phyloP scores from a whole-genome alignment of 805 yeast genomes.

The Wickerhamiella vanderwaltii region DNA sequence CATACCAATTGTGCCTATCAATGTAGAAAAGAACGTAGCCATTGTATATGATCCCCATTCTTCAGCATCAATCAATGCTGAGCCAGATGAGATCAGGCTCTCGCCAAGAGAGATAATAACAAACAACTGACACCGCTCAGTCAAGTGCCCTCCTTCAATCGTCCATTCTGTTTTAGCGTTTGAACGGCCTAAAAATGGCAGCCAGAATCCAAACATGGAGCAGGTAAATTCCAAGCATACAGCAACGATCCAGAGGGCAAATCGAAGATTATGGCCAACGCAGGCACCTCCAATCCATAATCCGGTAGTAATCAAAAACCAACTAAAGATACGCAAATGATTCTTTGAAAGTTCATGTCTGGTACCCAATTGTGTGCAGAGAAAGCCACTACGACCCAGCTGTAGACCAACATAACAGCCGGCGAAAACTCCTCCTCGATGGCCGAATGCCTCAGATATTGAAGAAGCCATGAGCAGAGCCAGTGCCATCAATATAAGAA shows the following conservation, averaged over 20 bases:
- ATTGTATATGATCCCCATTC: neutral
- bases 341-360: neutral
- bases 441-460: neutral
- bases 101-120: conserved; percentile 5
- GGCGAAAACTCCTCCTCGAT: neutral
- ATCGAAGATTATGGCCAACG: conserved; percentile 2
- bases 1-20: conserved; percentile 3
- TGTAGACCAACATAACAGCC: conserved; percentile 1
- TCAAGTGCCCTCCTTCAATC: conserved; percentile 4
- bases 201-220: conserved; percentile 2
- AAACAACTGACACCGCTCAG: conserved; percentile 1
- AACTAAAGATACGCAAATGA: neutral
- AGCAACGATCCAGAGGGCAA: conserved; percentile 3
- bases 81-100: conserved; percentile 6
- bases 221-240: neutral
- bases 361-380: neutral
- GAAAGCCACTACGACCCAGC: neutral
- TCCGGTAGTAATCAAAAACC: neutral
- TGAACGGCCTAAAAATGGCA: neutral
- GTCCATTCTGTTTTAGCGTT: neutral
- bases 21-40: conserved; percentile 1
- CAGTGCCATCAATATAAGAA: neutral
- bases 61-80: neutral
- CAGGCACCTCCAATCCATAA: conserved; percentile 7
- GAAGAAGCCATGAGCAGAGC: conserved; percentile 2